Evolutionary conservation across 441 rosid genomes (phyloP), one percentile per base, ranked within the genome.

Genomic region (Cnidoscolus chayamansa): DNA sequence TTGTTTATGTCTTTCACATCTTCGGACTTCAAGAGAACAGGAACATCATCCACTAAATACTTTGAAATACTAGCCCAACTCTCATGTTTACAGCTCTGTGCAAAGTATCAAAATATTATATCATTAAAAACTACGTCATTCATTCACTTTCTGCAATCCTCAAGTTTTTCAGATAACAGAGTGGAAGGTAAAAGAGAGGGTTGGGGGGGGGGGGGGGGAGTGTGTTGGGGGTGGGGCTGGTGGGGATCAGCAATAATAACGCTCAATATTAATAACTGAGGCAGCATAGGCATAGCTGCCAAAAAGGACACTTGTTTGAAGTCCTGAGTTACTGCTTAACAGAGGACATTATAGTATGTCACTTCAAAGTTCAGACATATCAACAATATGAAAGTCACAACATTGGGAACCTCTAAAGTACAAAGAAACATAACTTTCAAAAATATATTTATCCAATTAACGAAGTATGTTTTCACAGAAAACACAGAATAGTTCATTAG

Each of bases 11-110:
- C 88, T 81, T 84, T 87, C 66, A 88, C 74, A 72, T 92, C 83
- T 63, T 88, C 84, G 0, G 97, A 81, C 78, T 84, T 81, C 62
- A 90, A 77, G 64, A 88, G 88, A 76, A 75, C 82, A 71, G 97
- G 94, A 78, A 90, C 87, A 65, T 89, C 97, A 65, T 94, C 98
- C 84, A 87, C 73, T 73, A 94, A 84, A 83, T 88, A 87, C 78
- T 83, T 90, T 53, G 92, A 89, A 71, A 88, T 63, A 51, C 68
- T 15, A 32, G 48, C 37, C 82, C 76, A 79, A 72, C 74, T 75
- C 74, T 75, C 79, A 63, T 72, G 79, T 56, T 53, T 72, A 47
- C 82, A 79, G 74, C 82, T 75, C 79, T 79, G 76, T 40, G 3
- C 13, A 68, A 53, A 51, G 32, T 3, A 54, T 65, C 3, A 20